phyloP scores from a whole-genome alignment of 2,329 filamentous ascomycete species.

The Coniochaeta hoffmannii region DNA sequence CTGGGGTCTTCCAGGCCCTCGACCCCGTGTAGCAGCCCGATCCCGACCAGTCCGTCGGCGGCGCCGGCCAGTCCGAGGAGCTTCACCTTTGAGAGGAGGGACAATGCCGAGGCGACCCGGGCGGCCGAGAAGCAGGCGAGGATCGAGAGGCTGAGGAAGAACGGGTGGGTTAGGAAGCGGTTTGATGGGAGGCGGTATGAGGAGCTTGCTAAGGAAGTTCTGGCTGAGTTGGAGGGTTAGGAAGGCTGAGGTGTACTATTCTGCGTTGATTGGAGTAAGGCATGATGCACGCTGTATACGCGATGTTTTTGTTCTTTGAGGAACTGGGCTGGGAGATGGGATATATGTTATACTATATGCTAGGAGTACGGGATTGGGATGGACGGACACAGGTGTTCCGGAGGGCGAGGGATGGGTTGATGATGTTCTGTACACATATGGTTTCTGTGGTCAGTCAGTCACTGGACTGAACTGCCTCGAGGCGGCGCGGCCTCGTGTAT shows the following conservation, averaged over 20 bases:
- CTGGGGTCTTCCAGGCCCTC: too few species aligned
- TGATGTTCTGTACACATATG: not conserved
- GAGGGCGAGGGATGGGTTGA: not conserved
- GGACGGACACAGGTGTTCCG: not conserved
- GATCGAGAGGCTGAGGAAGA: slow-evolving; percentile 46
- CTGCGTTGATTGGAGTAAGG: not conserved
- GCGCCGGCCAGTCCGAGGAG: not conserved
- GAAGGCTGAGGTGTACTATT: not conserved
- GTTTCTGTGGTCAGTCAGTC: not conserved
- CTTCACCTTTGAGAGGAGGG: slow-evolving; percentile 14
- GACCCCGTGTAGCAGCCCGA: too few species aligned
- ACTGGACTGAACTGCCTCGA: not conserved
- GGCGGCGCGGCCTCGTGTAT: not conserved
- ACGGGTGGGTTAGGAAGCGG: slow-evolving; percentile 47
- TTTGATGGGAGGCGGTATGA: slow-evolving; percentile 48
- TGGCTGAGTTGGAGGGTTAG: slow-evolving; percentile 35
- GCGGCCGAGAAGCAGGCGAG: slow-evolving; percentile 37
- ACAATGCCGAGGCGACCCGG: slow-evolving; percentile 16
- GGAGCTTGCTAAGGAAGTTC: slow-evolving; percentile 39
- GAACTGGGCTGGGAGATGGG: not conserved
- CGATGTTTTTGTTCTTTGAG: not conserved
- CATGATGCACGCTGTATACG: not conserved
- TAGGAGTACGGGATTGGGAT: not conserved
- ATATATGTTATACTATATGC: not conserved
- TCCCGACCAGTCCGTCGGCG: not conserved